Conservation (phyloP, 1,284 basidiomycete species). For the Takashimella tepidaria region DNA sequence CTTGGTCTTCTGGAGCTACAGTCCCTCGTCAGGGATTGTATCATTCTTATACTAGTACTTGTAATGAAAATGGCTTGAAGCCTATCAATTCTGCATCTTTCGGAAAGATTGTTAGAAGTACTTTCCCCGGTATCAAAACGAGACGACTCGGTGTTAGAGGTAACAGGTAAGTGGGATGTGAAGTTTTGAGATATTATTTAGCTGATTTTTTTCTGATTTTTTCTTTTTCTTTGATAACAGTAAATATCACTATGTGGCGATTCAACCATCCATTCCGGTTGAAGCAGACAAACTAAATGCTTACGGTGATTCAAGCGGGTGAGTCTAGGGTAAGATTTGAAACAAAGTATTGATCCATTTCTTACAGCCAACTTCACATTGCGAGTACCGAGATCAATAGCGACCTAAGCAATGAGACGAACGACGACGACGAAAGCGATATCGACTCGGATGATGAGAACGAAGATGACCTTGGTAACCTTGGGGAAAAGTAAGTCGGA, state of each 20-base stretch:
- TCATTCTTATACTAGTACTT: slow-evolving; percentile 82
- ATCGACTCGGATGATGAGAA: slow-evolving; percentile 30
- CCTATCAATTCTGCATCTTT: slow-evolving; percentile 91
- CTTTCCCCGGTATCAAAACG: slow-evolving; percentile 90
- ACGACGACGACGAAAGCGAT: slow-evolving; percentile 12
- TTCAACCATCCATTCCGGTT: slow-evolving; percentile 75
- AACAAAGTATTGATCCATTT: neutral
- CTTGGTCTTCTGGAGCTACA: slow-evolving; percentile 22
- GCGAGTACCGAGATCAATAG: slow-evolving; percentile 13
- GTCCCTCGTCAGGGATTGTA: slow-evolving; percentile 81
- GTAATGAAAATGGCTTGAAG: slow-evolving; percentile 48
- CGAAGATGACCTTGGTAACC: slow-evolving; percentile 30
- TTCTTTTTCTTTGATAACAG: slow-evolving; percentile 11
- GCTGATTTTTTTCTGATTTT: neutral
- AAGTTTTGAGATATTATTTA: slow-evolving; percentile 30
- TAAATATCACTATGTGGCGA: slow-evolving; percentile 50
- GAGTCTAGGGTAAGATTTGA: slow-evolving; percentile 2
- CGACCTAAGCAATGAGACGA: slow-evolving; percentile 7
- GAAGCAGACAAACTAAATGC: slow-evolving; percentile 86
- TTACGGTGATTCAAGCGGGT: slow-evolving; percentile 56
- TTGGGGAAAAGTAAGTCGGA: slow-evolving; percentile 10
- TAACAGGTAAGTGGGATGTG: slow-evolving; percentile 53
- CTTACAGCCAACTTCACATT: slow-evolving; percentile 14
- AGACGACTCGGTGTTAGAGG: slow-evolving; percentile 82
- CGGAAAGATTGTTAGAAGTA: slow-evolving; percentile 85